A percentile compares a stretch with the other conserved stretches of the same genome.
phyloP scores from a whole-genome alignment of 2,329 filamentous ascomycete genomes.

The Triangularia verruculosa region DNA sequence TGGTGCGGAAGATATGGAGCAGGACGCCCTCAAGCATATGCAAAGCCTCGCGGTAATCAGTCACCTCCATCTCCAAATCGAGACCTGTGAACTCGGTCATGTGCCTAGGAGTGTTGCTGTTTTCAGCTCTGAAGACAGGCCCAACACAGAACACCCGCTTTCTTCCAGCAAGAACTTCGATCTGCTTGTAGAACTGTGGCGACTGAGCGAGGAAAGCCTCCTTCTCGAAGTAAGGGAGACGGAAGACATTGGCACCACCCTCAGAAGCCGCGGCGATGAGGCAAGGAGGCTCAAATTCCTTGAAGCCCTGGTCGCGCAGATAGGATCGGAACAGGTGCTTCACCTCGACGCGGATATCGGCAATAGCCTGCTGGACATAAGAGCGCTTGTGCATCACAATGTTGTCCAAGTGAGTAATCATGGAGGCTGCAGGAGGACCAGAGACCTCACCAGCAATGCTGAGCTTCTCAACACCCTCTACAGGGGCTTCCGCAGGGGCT shows the following conservation, averaged over 20 bases:
- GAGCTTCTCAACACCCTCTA: constrained; percentile 32
- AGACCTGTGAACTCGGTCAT: constrained; percentile 85
- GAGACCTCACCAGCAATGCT: constrained; percentile 29
- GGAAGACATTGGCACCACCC: constrained; percentile 89
- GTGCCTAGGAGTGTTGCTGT: constrained; percentile 79
- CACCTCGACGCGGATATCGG: constrained; percentile 44
- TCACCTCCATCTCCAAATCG: constrained; percentile 87
- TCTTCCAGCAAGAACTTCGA: constrained; percentile 70
- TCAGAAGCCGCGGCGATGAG: constrained; percentile 88
- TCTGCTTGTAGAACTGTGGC: constrained; percentile 85
- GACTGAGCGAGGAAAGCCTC: constrained; percentile 63
- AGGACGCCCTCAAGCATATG: constrained; percentile 71
- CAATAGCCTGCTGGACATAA: constrained; percentile 84
- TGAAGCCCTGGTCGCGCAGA: constrained; percentile 70
- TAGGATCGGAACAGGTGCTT: constrained; percentile 51
- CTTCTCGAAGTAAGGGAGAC: constrained; percentile 83
- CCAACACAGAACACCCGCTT: constrained; percentile 76
- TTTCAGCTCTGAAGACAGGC: constrained; percentile 81
- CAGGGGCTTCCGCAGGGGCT: constrained; percentile 33
- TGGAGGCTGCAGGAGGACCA: constrained; percentile 66
- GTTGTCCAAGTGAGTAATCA: constrained; percentile 87
- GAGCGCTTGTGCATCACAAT: constrained; percentile 88
- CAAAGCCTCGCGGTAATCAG: constrained; percentile 75
- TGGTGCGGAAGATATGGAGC: constrained; percentile 67
- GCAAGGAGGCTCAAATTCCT: constrained; percentile 84